Evolutionary conservation across 148 eudicot species (phyloP).

Genomic region (Salicornia ramosissima): DNA sequence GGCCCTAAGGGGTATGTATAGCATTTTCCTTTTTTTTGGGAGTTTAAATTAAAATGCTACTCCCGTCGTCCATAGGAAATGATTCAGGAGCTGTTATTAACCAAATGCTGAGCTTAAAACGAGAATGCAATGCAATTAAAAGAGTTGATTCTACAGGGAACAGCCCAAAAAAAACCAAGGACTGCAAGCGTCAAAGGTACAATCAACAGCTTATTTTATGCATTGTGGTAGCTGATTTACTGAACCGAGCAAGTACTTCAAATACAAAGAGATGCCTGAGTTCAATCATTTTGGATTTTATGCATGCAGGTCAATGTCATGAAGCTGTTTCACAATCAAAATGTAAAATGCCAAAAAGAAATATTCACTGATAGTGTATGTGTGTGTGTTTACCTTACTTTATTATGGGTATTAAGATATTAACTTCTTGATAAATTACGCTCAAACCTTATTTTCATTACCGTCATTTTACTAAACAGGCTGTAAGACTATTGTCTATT

Average conservation of each 20-base stretch:
- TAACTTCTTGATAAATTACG: no score
- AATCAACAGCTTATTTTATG: not conserved
- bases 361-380: no score
- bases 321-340: constrained; percentile 4
- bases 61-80: constrained; percentile 4
- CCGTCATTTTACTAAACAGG: no score
- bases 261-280: not conserved
- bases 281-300: not conserved
- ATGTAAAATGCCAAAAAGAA: not conserved
- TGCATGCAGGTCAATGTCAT: constrained; percentile 20
- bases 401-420: no score
- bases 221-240: not conserved
- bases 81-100: constrained; percentile 2
- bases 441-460: no score
- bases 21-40: no score
- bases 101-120: constrained; percentile 17
- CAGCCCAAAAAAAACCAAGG: constrained; percentile 18
- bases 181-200: constrained; percentile 2
- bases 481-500: no score
- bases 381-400: no score
- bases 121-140: constrained; percentile 1
- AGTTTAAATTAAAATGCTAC: no score
- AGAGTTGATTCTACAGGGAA: not conserved
- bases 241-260: not conserved
- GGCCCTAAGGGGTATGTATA: no score